These are phyloP conservation scores for Hypoxylon rubiginosum DNA, from an alignment of 2,329 filamentous ascomycete species.

Conservation along the genomic window DNA sequence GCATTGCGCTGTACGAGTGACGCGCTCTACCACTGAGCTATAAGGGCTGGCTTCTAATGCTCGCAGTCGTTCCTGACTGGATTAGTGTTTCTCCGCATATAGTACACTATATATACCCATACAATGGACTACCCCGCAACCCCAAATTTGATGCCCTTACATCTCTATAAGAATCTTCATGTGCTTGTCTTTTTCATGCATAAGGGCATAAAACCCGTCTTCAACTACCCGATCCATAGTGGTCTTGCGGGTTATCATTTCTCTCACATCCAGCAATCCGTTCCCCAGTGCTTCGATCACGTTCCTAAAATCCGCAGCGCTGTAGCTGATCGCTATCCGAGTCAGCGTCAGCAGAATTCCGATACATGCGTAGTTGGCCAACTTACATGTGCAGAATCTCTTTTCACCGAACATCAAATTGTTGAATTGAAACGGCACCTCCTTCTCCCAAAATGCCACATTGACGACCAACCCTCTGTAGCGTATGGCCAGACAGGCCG, in stretches of 20 bases:
- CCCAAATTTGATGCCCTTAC: background rate
- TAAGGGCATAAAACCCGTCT: slow-evolving; percentile 68
- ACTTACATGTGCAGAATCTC: slow-evolving; percentile 59
- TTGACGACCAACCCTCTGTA: slow-evolving; percentile 71
- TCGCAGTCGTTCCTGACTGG: too few relatives aligned
- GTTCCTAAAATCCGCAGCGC: slow-evolving; percentile 64
- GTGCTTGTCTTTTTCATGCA: slow-evolving; percentile 71
- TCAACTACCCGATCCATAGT: slow-evolving; percentile 68
- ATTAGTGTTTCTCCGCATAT: too few relatives aligned
- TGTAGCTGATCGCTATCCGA: slow-evolving; percentile 51
- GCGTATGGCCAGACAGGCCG: slow-evolving; percentile 63
- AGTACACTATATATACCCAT: too few relatives aligned
- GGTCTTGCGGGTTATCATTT: slow-evolving; percentile 73
- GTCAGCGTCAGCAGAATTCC: background rate
- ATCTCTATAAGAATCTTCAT: slow-evolving; percentile 72
- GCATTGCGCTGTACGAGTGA: slow-evolving; percentile 11
- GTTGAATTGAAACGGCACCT: slow-evolving; percentile 66
- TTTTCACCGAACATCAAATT: slow-evolving; percentile 67
- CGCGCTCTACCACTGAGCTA: slow-evolving; percentile 24
- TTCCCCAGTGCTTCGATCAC: slow-evolving; percentile 66
- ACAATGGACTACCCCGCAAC: background rate
- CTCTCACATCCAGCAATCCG: slow-evolving; percentile 64
- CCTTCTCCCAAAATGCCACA: slow-evolving; percentile 74
- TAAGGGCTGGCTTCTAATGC: slow-evolving; percentile 1
- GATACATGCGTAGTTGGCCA: background rate